A percentile compares a stretch with the other conserved stretches of the same genome.
phyloP scores from a whole-genome alignment of 768 basidiomycete species.

The Udeniomyces megalosporus region DNA sequence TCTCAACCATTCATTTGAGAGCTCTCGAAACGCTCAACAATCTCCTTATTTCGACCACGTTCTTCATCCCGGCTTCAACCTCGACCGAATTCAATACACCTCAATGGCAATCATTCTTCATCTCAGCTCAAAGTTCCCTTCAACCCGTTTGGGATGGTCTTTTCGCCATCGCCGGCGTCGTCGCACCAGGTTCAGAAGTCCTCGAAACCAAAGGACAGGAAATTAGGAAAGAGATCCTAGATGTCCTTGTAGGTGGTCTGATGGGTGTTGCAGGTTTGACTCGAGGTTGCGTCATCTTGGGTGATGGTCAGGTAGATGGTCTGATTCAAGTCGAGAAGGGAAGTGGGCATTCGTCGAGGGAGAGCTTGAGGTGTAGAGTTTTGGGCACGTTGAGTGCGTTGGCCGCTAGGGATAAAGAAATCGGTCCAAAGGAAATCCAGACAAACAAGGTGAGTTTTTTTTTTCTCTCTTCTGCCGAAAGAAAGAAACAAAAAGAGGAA shows the following conservation, averaged over 20 bases:
- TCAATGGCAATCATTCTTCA: constrained; percentile 31
- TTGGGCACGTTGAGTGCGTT: constrained; percentile 75
- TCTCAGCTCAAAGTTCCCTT: constrained; percentile 17
- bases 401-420: constrained; percentile 39
- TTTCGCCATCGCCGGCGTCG: constrained; percentile 24
- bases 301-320: constrained; percentile 3
- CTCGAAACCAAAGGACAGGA: constrained; percentile 33
- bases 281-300: neutral
- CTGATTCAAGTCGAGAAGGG: constrained; percentile 2
- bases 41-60: constrained; percentile 57
- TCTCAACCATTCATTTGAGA: constrained; percentile 66
- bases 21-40: constrained; percentile 85
- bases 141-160: constrained; percentile 33
- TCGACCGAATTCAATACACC: constrained; percentile 33
- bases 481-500: too few species aligned
- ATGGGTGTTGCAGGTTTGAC: constrained; percentile 66
- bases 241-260: constrained; percentile 40
- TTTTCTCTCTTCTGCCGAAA: too few species aligned
- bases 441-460: constrained; percentile 41
- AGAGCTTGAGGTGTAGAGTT: constrained; percentile 47
- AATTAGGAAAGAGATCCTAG: constrained; percentile 62
- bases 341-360: constrained; percentile 39
- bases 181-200: constrained; percentile 22
- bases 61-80: constrained; percentile 27
- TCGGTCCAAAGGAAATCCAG: constrained; percentile 40